A percentile compares a stretch with the other conserved stretches of the same genome.
Evolutionary conservation across 352 stramenopile genomes (phyloP).

Genomic region (Globisporangium canariense): DNA sequence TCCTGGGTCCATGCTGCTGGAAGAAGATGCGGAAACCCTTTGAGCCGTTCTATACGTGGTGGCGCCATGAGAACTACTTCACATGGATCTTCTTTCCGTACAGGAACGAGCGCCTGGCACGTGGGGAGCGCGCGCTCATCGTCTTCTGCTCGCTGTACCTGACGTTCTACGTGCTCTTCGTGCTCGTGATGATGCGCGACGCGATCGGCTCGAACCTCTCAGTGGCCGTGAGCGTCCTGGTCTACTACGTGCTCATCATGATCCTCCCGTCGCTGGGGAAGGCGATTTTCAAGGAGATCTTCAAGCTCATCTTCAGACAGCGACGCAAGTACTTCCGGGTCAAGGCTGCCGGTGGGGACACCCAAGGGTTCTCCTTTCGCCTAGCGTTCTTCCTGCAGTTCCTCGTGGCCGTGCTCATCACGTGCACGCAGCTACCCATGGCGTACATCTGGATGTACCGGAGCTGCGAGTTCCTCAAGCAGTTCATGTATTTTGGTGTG

Average conservation of each 20-base stretch:
- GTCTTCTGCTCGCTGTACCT: slow-evolving; percentile 69
- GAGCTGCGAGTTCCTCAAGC: slow-evolving; percentile 55
- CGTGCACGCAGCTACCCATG: slow-evolving; percentile 46
- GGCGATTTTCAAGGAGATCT: slow-evolving; percentile 70
- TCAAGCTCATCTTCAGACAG: slow-evolving; percentile 73
- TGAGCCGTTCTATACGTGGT: slow-evolving; percentile 76
- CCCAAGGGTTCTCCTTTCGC: slow-evolving; percentile 49
- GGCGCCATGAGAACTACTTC: slow-evolving; percentile 76
- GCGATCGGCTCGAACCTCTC: slow-evolving; percentile 34
- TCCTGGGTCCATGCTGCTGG: slow-evolving; percentile 65
- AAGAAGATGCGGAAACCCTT: slow-evolving; percentile 53
- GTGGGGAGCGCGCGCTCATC: slow-evolving; percentile 57
- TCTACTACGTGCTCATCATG: slow-evolving; percentile 55
- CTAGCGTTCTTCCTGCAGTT: slow-evolving; percentile 55
- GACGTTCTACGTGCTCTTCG: slow-evolving; percentile 72
- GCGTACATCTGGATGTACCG: slow-evolving; percentile 68
- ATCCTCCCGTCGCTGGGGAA: slow-evolving; percentile 57
- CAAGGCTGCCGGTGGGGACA: slow-evolving; percentile 38
- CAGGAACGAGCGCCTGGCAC: slow-evolving; percentile 57
- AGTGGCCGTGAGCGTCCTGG: slow-evolving; percentile 32
- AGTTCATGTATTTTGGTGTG: slow-evolving; percentile 68
- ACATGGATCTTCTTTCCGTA: slow-evolving; percentile 75
- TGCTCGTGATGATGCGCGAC: slow-evolving; percentile 58
- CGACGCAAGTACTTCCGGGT: slow-evolving; percentile 64
- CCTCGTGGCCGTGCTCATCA: slow-evolving; percentile 47